Percentiles rank a stretch among this genome's conserved stretches.
These are phyloP conservation scores for Mucor indicus DNA, from an alignment of 371 early-diverging fungal genomes.

Conservation along the genomic window DNA sequence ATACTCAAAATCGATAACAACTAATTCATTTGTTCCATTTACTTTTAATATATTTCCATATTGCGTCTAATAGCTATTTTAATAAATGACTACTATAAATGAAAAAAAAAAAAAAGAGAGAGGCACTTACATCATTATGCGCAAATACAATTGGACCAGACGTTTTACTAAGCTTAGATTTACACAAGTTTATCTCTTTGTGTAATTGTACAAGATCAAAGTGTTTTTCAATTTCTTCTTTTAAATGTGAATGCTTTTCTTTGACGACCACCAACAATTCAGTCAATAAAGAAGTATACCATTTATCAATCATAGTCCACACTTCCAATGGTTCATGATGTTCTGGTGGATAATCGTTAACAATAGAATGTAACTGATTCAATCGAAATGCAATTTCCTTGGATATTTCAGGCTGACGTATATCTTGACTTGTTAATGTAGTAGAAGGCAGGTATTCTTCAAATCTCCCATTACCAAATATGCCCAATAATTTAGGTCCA, in stretches of 20 bases:
- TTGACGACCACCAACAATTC: slow-evolving; percentile 9
- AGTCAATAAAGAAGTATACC: slow-evolving; percentile 31
- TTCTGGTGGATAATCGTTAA: slow-evolving; percentile 59
- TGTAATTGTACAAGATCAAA: slow-evolving; percentile 44
- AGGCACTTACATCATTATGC: slow-evolving; percentile 80
- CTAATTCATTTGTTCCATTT: slow-evolving; percentile 23
- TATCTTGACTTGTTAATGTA: slow-evolving; percentile 67
- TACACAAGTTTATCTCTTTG: slow-evolving; percentile 48
- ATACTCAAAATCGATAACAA: slow-evolving; percentile 77
- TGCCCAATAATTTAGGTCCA: slow-evolving; percentile 78
- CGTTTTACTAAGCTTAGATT: slow-evolving; percentile 23
- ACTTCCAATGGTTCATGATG: slow-evolving; percentile 41
- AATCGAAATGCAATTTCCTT: slow-evolving; percentile 75
- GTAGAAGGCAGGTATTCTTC: slow-evolving; percentile 82
- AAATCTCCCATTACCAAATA: slow-evolving; percentile 87
- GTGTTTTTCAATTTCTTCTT: slow-evolving; percentile 12
- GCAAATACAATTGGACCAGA: slow-evolving; percentile 74
- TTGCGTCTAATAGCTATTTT: slow-evolving; percentile 15
- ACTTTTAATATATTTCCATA: slow-evolving; percentile 37
- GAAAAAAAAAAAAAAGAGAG: too few relatives aligned
- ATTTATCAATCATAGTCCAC: slow-evolving; percentile 68
- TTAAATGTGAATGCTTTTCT: slow-evolving; percentile 22
- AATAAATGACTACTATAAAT: not conserved
- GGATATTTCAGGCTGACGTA: slow-evolving; percentile 63
- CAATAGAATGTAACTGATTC: slow-evolving; percentile 72